phyloP scores from a whole-genome alignment of 768 basidiomycete genomes.

The Mycena indigotica region DNA sequence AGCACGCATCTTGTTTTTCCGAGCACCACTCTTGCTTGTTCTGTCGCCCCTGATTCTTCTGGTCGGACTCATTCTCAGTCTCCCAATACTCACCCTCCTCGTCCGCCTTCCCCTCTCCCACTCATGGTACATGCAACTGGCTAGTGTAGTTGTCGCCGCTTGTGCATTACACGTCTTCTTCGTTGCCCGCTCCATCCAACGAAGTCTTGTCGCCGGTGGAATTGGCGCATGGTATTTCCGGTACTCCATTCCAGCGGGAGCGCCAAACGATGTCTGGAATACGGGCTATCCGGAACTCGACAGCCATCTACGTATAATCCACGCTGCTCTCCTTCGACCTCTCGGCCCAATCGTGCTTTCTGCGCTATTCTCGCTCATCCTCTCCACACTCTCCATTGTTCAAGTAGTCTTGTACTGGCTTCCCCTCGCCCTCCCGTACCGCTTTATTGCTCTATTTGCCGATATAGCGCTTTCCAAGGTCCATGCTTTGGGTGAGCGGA shows the following conservation, averaged over 20 bases:
- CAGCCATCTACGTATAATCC: constrained; percentile 58
- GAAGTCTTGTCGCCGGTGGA: constrained; percentile 78
- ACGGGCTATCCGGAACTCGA: constrained; percentile 58
- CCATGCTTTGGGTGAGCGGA: constrained; percentile 17
- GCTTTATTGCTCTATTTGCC: constrained; percentile 32
- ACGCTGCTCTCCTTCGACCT: constrained; percentile 76
- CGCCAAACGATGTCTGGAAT: constrained; percentile 4
- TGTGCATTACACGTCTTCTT: constrained; percentile 83
- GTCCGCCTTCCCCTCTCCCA: constrained; percentile 80
- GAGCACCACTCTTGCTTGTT: constrained; percentile 72
- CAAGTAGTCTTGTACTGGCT: constrained; percentile 55
- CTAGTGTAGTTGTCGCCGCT: constrained; percentile 76
- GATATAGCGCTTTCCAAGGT: constrained; percentile 14
- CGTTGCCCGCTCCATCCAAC: constrained; percentile 75
- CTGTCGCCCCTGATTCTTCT: constrained; percentile 77
- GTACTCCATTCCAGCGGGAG: constrained; percentile 5
- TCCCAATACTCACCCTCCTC: constrained; percentile 78
- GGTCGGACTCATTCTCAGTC: constrained; percentile 61
- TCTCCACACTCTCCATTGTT: constrained; percentile 59
- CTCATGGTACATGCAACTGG: constrained; percentile 75
- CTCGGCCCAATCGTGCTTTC: constrained; percentile 79
- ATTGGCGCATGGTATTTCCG: constrained; percentile 91
- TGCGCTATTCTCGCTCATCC: constrained; percentile 71
- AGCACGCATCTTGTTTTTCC: constrained; percentile 63
- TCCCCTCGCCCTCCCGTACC: constrained; percentile 55